Evolutionary conservation across 2,329 filamentous ascomycete species (phyloP).

Genomic region (Diaporthe citrichinensis): DNA sequence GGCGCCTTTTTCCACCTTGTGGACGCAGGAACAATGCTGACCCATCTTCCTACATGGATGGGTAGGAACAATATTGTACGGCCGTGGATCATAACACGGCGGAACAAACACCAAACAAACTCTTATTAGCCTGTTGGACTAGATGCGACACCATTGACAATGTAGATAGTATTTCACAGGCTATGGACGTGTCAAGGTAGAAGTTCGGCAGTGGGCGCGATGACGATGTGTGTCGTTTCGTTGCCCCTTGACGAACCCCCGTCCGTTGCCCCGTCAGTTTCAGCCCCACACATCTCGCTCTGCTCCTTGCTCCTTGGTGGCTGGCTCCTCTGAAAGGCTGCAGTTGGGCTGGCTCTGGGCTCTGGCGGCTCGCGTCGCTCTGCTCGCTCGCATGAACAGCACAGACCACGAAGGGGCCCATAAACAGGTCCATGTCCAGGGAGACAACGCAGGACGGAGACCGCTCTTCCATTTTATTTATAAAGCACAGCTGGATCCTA

Average conservation of each 20-base stretch:
- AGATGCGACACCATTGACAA: neutral
- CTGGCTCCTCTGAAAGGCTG: slow-evolving; percentile 5
- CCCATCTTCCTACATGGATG: neutral
- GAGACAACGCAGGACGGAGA: slow-evolving; percentile 30
- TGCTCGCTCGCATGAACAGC: slow-evolving; percentile 34
- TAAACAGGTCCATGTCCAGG: slow-evolving; percentile 36
- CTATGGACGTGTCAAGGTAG: neutral
- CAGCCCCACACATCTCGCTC: slow-evolving; percentile 23
- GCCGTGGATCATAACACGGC: neutral
- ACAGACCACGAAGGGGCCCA: slow-evolving; percentile 44
- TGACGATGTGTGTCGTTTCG: slow-evolving; percentile 19
- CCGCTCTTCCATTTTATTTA: slow-evolving; percentile 45
- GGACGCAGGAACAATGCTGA: slow-evolving; percentile 1
- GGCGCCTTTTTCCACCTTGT: neutral
- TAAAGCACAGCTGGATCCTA: slow-evolving; percentile 37
- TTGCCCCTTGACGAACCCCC: slow-evolving; percentile 8
- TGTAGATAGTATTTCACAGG: neutral
- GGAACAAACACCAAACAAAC: neutral
- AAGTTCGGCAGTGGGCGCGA: neutral
- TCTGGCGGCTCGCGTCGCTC: slow-evolving; percentile 14
- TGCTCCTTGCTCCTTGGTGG: slow-evolving; percentile 2
- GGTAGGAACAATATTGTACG: neutral
- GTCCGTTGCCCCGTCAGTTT: slow-evolving; percentile 36
- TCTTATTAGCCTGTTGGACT: neutral
- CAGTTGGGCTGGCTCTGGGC: neutral